Evolutionary conservation across 2,329 filamentous ascomycete genomes (phyloP), one percentile per base, ranked within the genome.

Genomic region (Sporothrix inflata): DNA sequence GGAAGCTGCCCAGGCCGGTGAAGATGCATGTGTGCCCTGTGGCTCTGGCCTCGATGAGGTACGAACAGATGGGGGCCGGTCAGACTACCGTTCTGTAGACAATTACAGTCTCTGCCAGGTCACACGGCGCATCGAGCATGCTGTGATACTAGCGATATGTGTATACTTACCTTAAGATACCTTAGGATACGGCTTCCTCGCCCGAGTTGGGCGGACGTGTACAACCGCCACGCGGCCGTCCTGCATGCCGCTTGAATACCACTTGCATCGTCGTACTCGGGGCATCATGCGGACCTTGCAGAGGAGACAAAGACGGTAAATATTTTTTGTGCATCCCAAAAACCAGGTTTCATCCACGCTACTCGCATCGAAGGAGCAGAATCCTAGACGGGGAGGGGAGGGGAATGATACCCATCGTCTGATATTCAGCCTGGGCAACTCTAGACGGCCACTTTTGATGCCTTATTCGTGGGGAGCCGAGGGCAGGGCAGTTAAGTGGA

Each of bases 381-480:
- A 49, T 66, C 61, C 61, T 49, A 9, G 61, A 19, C 24, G 9
- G 24, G 5, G 16, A 16, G 7, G 60, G 6, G 19, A 19, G 57
- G 57, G 57, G 4, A 19, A 42, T n/a, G 11, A 65, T 11, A 45
- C 42, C 42, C 24, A 42, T 49, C 63, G 42, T 66, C 63, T 66
- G 63, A 66, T 49, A 66, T 12, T 49, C 24, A 11, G 63, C 42
- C 24, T 21, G 42, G 42, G 63, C 63, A 27, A 24, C 24, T 11
- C 63, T 3, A 34, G 14, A 66, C 24, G 24, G 21, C 21, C 24
- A 9, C 3, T n/a, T 30, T 49, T 66, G 42, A 49, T 66, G 42
- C 42, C 63, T 34, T 66, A 49, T 66, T 66, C 40, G 40, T 47
- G 34, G 57, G n/a, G 57, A 63, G 38, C 7, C 55, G 27, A 60